Evolutionary conservation across 164 flowering plant genomes (phyloP), one percentile per base, ranked within the genome.

Genomic region (Saururus chinensis): DNA sequence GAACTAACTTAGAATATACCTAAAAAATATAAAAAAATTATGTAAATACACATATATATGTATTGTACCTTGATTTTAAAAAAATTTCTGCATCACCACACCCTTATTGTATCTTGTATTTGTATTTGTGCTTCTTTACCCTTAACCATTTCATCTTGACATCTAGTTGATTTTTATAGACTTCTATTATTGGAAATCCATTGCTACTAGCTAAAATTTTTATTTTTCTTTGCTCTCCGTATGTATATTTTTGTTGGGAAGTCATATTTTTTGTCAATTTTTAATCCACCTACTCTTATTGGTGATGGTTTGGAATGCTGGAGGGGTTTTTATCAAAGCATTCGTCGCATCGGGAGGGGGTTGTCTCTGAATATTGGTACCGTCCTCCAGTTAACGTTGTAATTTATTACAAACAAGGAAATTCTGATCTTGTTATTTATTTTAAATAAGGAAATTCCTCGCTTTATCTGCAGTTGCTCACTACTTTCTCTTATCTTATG

Each of bases 281-380:
- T 85, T 60, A 96, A 88, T 0, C 22, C 23, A 0, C 55, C 0
- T 3, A 72, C 75, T 10, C 63, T 61, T 0, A 76, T 88, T 9
- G 84, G 81, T 6, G 79, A 78, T 45, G 99, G 97, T 0, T 5
- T 83, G 9, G 91, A 87, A 53, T 84, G 75, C 54, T 90, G 96
- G 97, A 74, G 67, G 40, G 99, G 99, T 0, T 87, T 60, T 26
- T 86, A 79, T 57, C 91, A 84, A 51, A 81, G 89, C 42, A 70
- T 91, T 10, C 83, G 93, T 0, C 92, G 87, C 6, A 84, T 86
- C 0, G 98, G 91, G 64, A 84, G 83, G 95, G 99, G 99, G 0
- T 64, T 86, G 0, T 84, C 98, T 0, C 67, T 91, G 0, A 91
- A 91, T 56, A 80, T 87, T 23, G 96, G 98, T 88, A 74, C 8